These are phyloP conservation scores for Ustanciosporium gigantosporum DNA, from an alignment of 1,284 basidiomycete species.

Conservation along the genomic window DNA sequence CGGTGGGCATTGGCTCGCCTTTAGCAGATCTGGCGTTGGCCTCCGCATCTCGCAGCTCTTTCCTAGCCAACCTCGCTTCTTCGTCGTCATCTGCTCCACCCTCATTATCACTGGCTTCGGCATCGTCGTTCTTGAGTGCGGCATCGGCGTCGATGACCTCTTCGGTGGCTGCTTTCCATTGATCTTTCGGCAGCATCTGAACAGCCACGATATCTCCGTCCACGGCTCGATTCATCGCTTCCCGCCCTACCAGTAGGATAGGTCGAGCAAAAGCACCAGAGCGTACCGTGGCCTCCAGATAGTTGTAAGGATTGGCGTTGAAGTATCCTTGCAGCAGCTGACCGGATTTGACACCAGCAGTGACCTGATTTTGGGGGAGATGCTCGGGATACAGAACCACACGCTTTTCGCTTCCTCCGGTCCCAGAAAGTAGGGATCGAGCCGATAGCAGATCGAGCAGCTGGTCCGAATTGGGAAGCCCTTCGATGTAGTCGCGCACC, in stretches of 20 bases:
- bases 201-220: slow-evolving; percentile 92
- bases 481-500: slow-evolving; percentile 57
- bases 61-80: slow-evolving; percentile 32
- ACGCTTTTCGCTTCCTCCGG: slow-evolving; percentile 32
- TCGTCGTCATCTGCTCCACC: slow-evolving; percentile 64
- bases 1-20: slow-evolving; percentile 80
- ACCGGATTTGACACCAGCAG: slow-evolving; percentile 83
- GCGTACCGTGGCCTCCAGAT: slow-evolving; percentile 82
- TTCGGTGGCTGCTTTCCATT: slow-evolving; percentile 91
- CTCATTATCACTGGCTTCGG: slow-evolving; percentile 64
- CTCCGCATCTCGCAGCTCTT: slow-evolving; percentile 56
- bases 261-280: slow-evolving; percentile 76
- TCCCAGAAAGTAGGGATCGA: slow-evolving; percentile 24
- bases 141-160: slow-evolving; percentile 85
- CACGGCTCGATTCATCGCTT: slow-evolving; percentile 93
- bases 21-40: slow-evolving; percentile 62
- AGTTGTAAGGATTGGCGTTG: slow-evolving; percentile 94
- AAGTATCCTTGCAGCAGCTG: slow-evolving; percentile 89
- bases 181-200: slow-evolving; percentile 79
- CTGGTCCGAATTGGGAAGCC: slow-evolving; percentile 46
- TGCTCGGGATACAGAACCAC: slow-evolving; percentile 68
- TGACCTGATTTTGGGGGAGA: slow-evolving; percentile 72
- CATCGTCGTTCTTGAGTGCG: slow-evolving; percentile 83
- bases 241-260: slow-evolving; percentile 81
- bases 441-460: slow-evolving; percentile 55